Conservation (phyloP, 2,329 filamentous ascomycete genomes). For the Cladosporium sp. region DNA sequence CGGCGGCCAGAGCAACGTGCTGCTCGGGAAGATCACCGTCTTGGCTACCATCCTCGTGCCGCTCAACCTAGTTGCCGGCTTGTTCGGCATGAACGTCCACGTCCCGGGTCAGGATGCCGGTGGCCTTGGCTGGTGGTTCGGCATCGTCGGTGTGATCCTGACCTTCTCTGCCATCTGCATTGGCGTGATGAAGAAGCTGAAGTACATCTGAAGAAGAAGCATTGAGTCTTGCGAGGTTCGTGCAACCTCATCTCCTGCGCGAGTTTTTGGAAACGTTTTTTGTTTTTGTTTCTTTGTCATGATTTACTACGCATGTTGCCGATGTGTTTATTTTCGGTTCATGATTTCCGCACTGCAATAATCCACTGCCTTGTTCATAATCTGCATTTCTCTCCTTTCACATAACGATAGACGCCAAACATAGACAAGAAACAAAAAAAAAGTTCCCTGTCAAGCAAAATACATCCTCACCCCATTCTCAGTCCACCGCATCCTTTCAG, state of each 20-base stretch:
- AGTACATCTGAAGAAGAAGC: slow-evolving; percentile 30
- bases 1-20: slow-evolving; percentile 80
- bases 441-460: neutral
- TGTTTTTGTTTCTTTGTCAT: neutral
- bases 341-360: neutral
- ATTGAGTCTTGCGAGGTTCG: neutral
- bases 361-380: neutral
- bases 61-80: slow-evolving; percentile 81
- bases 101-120: slow-evolving; percentile 56
- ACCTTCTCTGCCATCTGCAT: slow-evolving; percentile 36
- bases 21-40: slow-evolving; percentile 90
- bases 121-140: slow-evolving; percentile 52
- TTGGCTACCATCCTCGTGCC: slow-evolving; percentile 93
- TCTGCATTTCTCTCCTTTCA: neutral
- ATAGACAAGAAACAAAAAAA: neutral
- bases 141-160: slow-evolving; percentile 53
- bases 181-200: slow-evolving; percentile 37
- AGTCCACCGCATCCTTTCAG: too few species aligned
- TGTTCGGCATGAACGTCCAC: slow-evolving; percentile 81
- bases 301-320: neutral
- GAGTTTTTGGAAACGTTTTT: neutral
- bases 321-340: neutral
- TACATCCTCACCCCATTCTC: neutral
- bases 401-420: neutral
- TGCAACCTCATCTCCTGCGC: neutral